Evolutionary conservation across 1,139 yeast genomes (phyloP).

Genomic region (Blastobotrys elegans): DNA sequence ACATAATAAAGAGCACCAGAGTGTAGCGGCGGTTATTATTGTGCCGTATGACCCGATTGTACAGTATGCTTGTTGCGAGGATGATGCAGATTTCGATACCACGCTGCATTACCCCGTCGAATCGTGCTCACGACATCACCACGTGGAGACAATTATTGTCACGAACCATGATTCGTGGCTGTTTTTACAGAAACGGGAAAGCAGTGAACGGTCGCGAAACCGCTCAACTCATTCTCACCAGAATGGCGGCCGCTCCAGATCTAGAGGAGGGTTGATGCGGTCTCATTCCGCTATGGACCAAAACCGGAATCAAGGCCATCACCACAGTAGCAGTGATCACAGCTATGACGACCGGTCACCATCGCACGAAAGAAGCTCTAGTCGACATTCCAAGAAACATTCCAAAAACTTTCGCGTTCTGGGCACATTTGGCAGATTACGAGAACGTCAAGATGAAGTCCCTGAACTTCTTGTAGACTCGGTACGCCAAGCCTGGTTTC

Average conservation of each 20-base stretch:
- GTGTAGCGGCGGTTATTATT: slow-evolving; percentile 3
- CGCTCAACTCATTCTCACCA: neutral
- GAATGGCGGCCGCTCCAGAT: neutral
- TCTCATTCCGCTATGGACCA: neutral
- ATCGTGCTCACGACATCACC: slow-evolving; percentile 1
- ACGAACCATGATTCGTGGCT: slow-evolving; percentile 10
- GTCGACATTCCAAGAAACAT: slow-evolving; percentile 1
- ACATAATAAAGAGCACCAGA: slow-evolving; percentile 7
- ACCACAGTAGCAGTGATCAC: neutral
- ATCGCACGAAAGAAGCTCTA: neutral
- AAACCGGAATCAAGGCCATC: neutral
- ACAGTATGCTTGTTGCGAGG: slow-evolving; percentile 11
- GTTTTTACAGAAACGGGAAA: slow-evolving; percentile 4
- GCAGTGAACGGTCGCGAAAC: neutral
- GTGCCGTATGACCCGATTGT: slow-evolving; percentile 11
- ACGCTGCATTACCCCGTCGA: slow-evolving; percentile 7
- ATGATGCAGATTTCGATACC: slow-evolving; percentile 9
- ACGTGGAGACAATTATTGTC: slow-evolving; percentile 8
- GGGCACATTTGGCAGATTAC: slow-evolving; percentile 6
- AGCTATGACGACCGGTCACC: too few relatives aligned
- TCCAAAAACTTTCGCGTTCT: neutral
- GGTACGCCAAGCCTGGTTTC: slow-evolving; percentile 4
- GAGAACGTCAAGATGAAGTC: slow-evolving; percentile 11
- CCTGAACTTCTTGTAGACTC: slow-evolving; percentile 8
- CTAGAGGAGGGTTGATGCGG: neutral